These are phyloP conservation scores for Trametes sp. DNA, from an alignment of 1,284 basidiomycete genomes.

Conservation along the genomic window DNA sequence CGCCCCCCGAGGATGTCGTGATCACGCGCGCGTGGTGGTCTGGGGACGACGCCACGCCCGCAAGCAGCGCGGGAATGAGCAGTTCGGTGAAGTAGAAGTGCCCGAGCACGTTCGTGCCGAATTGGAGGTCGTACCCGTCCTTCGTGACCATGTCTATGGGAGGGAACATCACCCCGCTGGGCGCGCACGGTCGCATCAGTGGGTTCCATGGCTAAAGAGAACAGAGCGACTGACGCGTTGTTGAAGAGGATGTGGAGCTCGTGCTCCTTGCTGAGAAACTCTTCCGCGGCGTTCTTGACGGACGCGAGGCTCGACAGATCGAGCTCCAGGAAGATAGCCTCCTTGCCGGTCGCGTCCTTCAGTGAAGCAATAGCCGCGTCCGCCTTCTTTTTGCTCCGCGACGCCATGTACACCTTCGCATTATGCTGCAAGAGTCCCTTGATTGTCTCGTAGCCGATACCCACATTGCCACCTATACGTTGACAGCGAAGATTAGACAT, in stretches of 20 bases:
- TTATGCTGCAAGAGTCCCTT: constrained; percentile 52
- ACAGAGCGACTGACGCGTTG: constrained; percentile 1
- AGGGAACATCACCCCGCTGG: constrained; percentile 56
- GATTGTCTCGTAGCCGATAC: constrained; percentile 49
- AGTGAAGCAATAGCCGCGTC: constrained; percentile 53
- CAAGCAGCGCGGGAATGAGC: constrained; percentile 51
- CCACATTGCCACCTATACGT: constrained; percentile 30
- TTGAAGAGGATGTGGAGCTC: constrained; percentile 56
- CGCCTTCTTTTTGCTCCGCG: constrained; percentile 50
- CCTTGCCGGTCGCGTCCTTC: constrained; percentile 46
- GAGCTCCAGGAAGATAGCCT: constrained; percentile 53
- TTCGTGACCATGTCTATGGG: constrained; percentile 47
- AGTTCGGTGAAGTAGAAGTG: constrained; percentile 52
- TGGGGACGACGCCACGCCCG: constrained; percentile 39
- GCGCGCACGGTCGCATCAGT: background rate
- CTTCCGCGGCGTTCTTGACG: constrained; percentile 50
- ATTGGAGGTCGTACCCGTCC: constrained; percentile 60
- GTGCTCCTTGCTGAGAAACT: constrained; percentile 52
- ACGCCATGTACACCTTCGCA: constrained; percentile 61
- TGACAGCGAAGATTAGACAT: background rate
- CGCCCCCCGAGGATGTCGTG: constrained; percentile 46
- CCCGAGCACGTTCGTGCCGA: constrained; percentile 57
- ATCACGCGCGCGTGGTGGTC: constrained; percentile 52
- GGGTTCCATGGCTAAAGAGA: background rate
- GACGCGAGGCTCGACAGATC: constrained; percentile 56